Conservation (phyloP, 2,329 filamentous ascomycete species). For the Rhinocladiella similis region DNA sequence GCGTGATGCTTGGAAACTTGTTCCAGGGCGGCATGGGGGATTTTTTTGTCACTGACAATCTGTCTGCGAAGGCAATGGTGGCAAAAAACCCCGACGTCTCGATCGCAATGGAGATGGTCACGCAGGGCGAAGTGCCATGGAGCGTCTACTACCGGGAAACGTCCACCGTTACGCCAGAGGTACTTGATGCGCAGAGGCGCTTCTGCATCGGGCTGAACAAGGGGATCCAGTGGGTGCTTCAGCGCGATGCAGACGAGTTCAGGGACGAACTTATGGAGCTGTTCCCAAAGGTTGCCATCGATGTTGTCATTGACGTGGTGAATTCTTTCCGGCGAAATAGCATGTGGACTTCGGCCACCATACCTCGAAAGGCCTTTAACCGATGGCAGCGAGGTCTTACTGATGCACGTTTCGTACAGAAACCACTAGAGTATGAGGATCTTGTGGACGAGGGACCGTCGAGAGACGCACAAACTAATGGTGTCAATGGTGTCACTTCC, state of each 20-base stretch:
- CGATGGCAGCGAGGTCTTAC: conserved; percentile 15
- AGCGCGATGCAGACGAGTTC: conserved; percentile 9
- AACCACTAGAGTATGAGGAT: conserved; percentile 10
- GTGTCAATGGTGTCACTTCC: background rate
- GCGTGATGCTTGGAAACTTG: conserved; percentile 13
- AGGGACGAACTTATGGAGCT: conserved; percentile 13
- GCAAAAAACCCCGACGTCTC: conserved; percentile 9
- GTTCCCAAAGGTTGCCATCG: conserved; percentile 12
- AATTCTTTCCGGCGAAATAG: conserved; percentile 10
- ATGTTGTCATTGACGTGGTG: conserved; percentile 8
- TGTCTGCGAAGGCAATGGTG: conserved; percentile 9
- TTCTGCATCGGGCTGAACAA: conserved; percentile 11
- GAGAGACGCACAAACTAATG: background rate
- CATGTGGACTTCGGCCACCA: conserved; percentile 16
- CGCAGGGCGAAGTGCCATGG: conserved; percentile 20
- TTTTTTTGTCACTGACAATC: conserved; percentile 13
- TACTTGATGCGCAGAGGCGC: conserved; percentile 14
- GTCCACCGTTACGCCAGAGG: conserved; percentile 8
- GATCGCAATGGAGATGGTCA: conserved; percentile 17
- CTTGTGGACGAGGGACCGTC: conserved; percentile 12
- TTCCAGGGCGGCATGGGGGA: conserved; percentile 19
- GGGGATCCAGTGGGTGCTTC: conserved; percentile 14
- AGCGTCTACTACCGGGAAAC: conserved; percentile 19
- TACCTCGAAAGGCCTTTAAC: conserved; percentile 8
- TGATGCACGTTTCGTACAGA: conserved; percentile 9